Evolutionary conservation across 352 stramenopile species (phyloP).

Genomic region (Phytophthora citricola): DNA sequence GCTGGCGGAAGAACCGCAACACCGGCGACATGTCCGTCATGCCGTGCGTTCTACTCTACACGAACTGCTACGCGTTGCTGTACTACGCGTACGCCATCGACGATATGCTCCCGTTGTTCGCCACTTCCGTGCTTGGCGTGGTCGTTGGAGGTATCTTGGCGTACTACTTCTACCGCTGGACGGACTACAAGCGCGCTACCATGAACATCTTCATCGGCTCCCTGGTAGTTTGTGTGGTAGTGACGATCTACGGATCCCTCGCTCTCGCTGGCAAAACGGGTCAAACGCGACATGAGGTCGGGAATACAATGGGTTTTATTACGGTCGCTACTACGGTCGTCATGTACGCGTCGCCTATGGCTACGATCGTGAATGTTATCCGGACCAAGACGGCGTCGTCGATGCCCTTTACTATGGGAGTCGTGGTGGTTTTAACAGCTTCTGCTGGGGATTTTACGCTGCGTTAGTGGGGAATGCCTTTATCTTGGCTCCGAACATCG

Average conservation of each 20-base stretch:
- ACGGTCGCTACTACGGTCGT: conserved; percentile 45
- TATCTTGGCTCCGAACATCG: conserved; percentile 42
- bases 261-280: conserved; percentile 31
- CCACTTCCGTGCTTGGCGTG: conserved; percentile 45
- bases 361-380: conserved; percentile 46
- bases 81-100: conserved; percentile 57
- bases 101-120: conserved; percentile 55
- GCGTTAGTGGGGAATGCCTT: conserved; percentile 41
- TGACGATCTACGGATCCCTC: conserved; percentile 40
- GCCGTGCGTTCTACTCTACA: conserved; percentile 37
- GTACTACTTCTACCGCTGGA: conserved; percentile 50
- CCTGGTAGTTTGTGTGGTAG: conserved; percentile 28
- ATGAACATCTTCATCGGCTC: conserved; percentile 35
- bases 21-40: conserved; percentile 46
- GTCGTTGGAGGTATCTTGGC: conserved; percentile 44
- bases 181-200: conserved; percentile 30
- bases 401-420: conserved; percentile 56
- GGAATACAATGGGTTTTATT: conserved; percentile 40
- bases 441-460: conserved; percentile 53
- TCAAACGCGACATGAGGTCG: conserved; percentile 27
- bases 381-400: conserved; percentile 48
- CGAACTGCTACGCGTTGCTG: conserved; percentile 37
- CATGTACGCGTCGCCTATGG: conserved; percentile 54
- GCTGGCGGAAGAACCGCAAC: conserved; percentile 33
- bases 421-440: conserved; percentile 53